Evolutionary conservation across 768 basidiomycete genomes (phyloP), one percentile per base, ranked within the genome.

Genomic region (Tephrocybe sp.): DNA sequence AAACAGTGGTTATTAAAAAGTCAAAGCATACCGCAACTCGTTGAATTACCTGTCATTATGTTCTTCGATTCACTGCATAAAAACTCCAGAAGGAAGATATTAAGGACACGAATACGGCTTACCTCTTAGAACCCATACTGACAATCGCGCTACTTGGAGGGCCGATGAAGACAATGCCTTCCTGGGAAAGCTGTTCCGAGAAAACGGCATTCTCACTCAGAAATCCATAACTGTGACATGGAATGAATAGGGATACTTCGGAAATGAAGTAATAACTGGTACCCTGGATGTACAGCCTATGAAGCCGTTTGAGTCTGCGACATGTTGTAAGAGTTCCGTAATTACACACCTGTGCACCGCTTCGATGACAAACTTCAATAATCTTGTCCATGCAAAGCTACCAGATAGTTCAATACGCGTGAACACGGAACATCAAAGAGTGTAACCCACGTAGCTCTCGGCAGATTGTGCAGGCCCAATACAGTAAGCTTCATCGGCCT

Each of bases 41-140:
- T 30, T 18, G 9, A n/a, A 42, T 78, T 70, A 89, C 88, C 76
- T 15, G 80, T 78, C 93, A 96, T 95, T 62, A 96, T 96, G 53
- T 90, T 93, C 74, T 98, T 98, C 33, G 92, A 94, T 75, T 95
- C 93, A 50, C 92, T 90, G 51, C n/a, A 14, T 11, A 46, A 17
- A 25, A 24, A 10, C 15, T 51, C 15, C 5, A 30, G 5, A 28
- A 21, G 42, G 25, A 33, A 26, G 37, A 39, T 23, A 48, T 8
- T 20, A 26, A 24, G 8, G 23, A 4, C 24, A 28, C 18, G 39
- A 32, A 25, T 18, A 15, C 21, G 9, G 54, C 71, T 4, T 25
- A 90, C 89, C 93, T 92, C 76, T 98, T 97, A 0, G 91, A 94
- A 1, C 94, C 95, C 95, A 97, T 98, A 61, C 87, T 90, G 12